Conservation (phyloP, 2,329 filamentous ascomycete species). For the Immersiporthe knoxdaviesiana region DNA sequence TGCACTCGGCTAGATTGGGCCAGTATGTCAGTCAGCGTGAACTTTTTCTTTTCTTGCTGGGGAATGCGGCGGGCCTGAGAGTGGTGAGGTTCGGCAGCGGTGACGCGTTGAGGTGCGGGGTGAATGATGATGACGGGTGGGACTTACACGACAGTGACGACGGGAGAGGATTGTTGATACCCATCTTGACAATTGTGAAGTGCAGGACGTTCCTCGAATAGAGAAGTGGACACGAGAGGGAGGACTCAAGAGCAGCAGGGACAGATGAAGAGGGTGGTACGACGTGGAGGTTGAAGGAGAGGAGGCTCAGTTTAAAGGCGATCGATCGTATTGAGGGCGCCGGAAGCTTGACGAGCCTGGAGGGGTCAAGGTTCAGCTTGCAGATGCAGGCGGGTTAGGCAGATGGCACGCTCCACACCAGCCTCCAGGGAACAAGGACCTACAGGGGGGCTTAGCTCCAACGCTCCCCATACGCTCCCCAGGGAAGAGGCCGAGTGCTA, state of each 20-base stretch:
- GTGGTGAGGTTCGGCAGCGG: neutral
- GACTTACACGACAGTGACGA: slow-evolving; percentile 70
- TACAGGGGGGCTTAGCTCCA: neutral
- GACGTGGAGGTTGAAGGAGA: neutral
- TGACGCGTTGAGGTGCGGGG: slow-evolving; percentile 7
- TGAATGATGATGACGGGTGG: slow-evolving; percentile 31
- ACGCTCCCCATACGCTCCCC: no score
- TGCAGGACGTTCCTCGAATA: neutral
- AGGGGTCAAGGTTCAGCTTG: slow-evolving; percentile 4
- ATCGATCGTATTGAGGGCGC: neutral
- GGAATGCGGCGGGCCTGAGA: slow-evolving; percentile 17
- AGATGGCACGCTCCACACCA: neutral
- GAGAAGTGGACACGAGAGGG: neutral
- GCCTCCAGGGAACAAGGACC: neutral
- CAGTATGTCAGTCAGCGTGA: slow-evolving; percentile 6
- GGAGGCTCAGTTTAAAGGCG: slow-evolving; percentile 10
- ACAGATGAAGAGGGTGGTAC: neutral
- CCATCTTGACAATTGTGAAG: slow-evolving; percentile 48
- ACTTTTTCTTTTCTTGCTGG: neutral
- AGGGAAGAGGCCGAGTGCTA: neutral
- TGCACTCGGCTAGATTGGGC: slow-evolving; percentile 78
- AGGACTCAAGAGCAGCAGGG: neutral
- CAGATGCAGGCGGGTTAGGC: neutral
- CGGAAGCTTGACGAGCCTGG: slow-evolving; percentile 8
- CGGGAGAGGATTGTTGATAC: slow-evolving; percentile 68